Evolutionary conservation across 495 filamentous ascomycete genomes (phyloP).

Genomic region (Xeromyces bisporus): DNA sequence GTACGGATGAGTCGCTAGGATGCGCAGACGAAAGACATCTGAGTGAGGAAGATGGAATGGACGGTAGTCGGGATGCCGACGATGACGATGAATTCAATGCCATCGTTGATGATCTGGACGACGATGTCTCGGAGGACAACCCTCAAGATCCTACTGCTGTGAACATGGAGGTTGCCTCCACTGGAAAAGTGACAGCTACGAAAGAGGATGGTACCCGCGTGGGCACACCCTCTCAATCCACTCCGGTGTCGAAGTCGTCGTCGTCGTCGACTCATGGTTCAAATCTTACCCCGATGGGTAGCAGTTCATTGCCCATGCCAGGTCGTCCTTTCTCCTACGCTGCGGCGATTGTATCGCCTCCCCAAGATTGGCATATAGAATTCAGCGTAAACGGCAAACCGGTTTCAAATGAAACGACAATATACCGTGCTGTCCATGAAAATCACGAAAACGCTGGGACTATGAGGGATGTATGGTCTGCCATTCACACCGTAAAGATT

Average conservation of each 20-base stretch:
- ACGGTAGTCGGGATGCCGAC: constrained; percentile 52
- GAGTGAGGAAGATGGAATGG: constrained; percentile 47
- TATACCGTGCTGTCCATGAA: constrained; percentile 86
- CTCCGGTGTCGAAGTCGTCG: constrained; percentile 31
- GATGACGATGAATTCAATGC: constrained; percentile 59
- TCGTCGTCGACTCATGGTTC: constrained; percentile 19
- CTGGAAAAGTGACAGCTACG: constrained; percentile 85
- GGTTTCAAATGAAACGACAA: constrained; percentile 81
- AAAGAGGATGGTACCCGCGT: constrained; percentile 90
- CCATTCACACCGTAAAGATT: constrained; percentile 82
- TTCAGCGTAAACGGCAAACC: constrained; percentile 78
- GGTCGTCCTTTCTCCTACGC: constrained; percentile 49
- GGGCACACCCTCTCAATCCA: constrained; percentile 62
- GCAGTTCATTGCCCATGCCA: constrained; percentile 25
- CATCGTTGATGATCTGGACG: constrained; percentile 80
- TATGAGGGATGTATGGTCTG: constrained; percentile 70
- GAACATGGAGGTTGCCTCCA: constrained; percentile 79
- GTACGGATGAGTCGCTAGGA: constrained; percentile 51
- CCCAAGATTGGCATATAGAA: constrained; percentile 97
- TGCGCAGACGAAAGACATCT: constrained; percentile 88
- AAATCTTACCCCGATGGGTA: constrained; percentile 17
- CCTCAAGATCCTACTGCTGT: constrained; percentile 71
- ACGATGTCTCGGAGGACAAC: constrained; percentile 62
- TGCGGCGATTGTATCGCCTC: constrained; percentile 49
- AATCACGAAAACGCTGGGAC: constrained; percentile 49